Conservation (phyloP, 306 rosid genomes). For the Morella rubra region DNA sequence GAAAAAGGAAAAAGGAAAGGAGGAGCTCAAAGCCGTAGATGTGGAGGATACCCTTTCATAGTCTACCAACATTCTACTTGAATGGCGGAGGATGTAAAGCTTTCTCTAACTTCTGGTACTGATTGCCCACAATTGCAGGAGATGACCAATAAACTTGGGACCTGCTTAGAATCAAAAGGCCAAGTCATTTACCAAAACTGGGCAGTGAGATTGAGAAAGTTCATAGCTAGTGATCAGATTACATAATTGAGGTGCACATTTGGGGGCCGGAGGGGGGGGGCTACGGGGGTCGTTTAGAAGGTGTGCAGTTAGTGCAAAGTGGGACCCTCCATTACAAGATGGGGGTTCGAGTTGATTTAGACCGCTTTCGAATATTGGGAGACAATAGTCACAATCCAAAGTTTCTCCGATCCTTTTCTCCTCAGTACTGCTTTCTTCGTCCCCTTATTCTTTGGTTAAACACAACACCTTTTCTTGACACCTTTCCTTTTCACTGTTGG, state of each 20-base stretch:
- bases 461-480: conserved; percentile 54
- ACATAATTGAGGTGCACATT: not conserved
- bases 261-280: no score
- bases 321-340: conserved; percentile 50
- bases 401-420: conserved; percentile 43
- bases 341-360: conserved; percentile 59
- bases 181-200: no score
- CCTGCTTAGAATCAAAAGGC: no score
- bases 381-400: conserved; percentile 70
- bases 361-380: conserved; percentile 76
- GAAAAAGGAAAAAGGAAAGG: not conserved
- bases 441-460: conserved; percentile 43
- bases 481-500: conserved; percentile 47
- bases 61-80: conserved; percentile 9
- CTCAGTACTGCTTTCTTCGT: conserved; percentile 33
- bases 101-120: not conserved
- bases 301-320: conserved; percentile 34
- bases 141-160: no score
- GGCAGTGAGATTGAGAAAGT: no score
- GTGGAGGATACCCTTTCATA: conserved; percentile 13
- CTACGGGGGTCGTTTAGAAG: conserved; percentile 4
- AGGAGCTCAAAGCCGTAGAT: not conserved
- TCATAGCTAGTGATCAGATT: not conserved
- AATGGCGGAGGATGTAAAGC: not conserved
- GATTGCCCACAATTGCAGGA: not conserved